Conservation (phyloP, 2,329 filamentous ascomycete species). For the Hymenoscyphus albidus region DNA sequence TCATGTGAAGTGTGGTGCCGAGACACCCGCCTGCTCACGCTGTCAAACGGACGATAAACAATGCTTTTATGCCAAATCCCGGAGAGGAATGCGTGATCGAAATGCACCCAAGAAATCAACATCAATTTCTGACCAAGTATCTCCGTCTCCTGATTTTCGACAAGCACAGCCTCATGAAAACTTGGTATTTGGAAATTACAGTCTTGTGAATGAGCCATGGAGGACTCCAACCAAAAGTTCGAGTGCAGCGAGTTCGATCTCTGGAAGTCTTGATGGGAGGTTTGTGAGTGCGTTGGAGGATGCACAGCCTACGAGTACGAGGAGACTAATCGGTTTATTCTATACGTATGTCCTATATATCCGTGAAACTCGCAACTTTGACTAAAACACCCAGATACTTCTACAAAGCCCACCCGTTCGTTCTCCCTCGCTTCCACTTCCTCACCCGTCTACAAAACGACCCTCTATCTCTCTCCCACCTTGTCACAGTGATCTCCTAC, state of each 20-base stretch:
- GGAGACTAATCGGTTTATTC: constrained; percentile 25
- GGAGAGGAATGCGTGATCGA: constrained; percentile 39
- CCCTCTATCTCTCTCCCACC: constrained; percentile 33
- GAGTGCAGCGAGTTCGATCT: constrained; percentile 20
- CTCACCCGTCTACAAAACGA: constrained; percentile 33
- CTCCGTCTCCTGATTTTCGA: constrained; percentile 7
- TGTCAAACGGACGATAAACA: constrained; percentile 41
- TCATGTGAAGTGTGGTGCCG: constrained; percentile 46
- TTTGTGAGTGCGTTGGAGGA: neutral
- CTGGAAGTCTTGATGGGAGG: constrained; percentile 4
- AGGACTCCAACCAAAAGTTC: constrained; percentile 12
- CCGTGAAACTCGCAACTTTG: constrained; percentile 14
- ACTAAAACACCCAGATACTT: constrained; percentile 33
- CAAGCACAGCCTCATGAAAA: neutral
- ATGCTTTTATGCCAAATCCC: constrained; percentile 47
- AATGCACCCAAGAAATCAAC: constrained; percentile 22
- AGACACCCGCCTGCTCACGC: constrained; percentile 41
- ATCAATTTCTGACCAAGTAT: constrained; percentile 12
- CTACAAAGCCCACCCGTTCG: constrained; percentile 37
- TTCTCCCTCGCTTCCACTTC: constrained; percentile 37
- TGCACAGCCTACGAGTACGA: constrained; percentile 20
- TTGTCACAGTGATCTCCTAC: constrained; percentile 36
- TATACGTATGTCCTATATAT: constrained; percentile 23
- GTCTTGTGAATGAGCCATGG: constrained; percentile 2
- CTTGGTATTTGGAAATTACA: neutral